Conservation (phyloP, 2,329 filamentous ascomycete species). For the Myriosclerotinia curreyana region DNA sequence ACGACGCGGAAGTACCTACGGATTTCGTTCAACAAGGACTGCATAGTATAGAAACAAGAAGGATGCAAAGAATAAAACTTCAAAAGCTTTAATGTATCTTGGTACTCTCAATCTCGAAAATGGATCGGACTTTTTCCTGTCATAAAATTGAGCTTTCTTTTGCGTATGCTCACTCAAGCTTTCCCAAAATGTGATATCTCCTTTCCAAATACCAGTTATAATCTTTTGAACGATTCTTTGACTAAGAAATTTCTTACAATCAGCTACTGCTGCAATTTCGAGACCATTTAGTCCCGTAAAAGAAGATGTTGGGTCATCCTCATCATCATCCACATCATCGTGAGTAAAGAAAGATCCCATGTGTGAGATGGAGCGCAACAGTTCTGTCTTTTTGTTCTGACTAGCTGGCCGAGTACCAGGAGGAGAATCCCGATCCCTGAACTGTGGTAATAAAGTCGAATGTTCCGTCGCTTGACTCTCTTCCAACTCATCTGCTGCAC, state of each 20-base stretch:
- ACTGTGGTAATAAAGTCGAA: conserved; percentile 36
- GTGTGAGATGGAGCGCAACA: conserved; percentile 52
- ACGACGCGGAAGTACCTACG: conserved; percentile 36
- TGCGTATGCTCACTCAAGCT: conserved; percentile 67
- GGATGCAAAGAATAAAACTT: conserved; percentile 74
- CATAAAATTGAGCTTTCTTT: conserved; percentile 77
- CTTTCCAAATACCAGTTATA: conserved; percentile 80
- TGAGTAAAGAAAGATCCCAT: conserved; percentile 42
- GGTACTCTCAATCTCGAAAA: conserved; percentile 77
- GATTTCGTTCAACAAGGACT: conserved; percentile 74
- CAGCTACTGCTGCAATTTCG: conserved; percentile 77
- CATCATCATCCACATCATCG: conserved; percentile 46
- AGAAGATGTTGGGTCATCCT: conserved; percentile 63
- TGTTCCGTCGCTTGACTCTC: conserved; percentile 30
- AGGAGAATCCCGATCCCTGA: conserved; percentile 27
- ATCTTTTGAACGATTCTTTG: conserved; percentile 80
- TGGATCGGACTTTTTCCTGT: conserved; percentile 62
- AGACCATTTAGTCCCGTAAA: conserved; percentile 82
- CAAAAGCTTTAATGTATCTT: conserved; percentile 79
- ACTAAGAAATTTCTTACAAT: conserved; percentile 80
- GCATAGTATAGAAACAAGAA: conserved; percentile 81
- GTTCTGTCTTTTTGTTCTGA: conserved; percentile 31
- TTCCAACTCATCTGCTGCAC: conserved; percentile 6
- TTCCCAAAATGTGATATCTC: conserved; percentile 86
- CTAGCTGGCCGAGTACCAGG: conserved; percentile 26